A percentile compares a stretch with the other conserved stretches of the same genome.
These are phyloP conservation scores for Metarhizium brunneum DNA, from an alignment of 2,329 filamentous ascomycete species.

Conservation along the genomic window DNA sequence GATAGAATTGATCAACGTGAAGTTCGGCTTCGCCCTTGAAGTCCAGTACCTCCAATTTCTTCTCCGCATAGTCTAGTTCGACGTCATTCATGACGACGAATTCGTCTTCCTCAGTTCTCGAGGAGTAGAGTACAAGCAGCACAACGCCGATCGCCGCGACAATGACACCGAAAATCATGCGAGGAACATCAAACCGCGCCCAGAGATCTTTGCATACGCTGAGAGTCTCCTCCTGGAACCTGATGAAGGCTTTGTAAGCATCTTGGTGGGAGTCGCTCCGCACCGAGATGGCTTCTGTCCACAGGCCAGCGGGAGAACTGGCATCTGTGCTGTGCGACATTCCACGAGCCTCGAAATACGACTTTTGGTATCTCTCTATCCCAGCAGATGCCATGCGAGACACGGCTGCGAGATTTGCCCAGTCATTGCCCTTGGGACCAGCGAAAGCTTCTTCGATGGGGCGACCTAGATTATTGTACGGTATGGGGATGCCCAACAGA, in stretches of 20 bases:
- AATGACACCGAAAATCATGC: constrained; percentile 72
- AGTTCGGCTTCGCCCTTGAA: constrained; percentile 28
- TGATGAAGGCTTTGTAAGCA: constrained; percentile 50
- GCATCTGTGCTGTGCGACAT: constrained; percentile 49
- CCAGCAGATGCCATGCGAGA: constrained; percentile 73
- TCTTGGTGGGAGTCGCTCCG: constrained; percentile 23
- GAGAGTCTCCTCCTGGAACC: constrained; percentile 73
- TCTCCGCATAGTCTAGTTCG: constrained; percentile 51
- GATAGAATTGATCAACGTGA: constrained; percentile 27
- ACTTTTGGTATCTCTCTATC: constrained; percentile 78
- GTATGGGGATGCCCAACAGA: constrained; percentile 82
- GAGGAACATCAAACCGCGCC: constrained; percentile 82
- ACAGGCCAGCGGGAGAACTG: constrained; percentile 29
- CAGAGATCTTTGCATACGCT: constrained; percentile 74
- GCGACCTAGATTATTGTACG: constrained; percentile 88
- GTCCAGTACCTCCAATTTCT: constrained; percentile 40
- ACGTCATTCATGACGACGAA: constrained; percentile 43
- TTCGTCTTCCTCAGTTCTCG: constrained; percentile 45
- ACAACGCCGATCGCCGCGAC: constrained; percentile 61
- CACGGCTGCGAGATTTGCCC: constrained; percentile 67
- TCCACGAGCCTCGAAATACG: constrained; percentile 68
- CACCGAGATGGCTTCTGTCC: constrained; percentile 33
- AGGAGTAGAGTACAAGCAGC: constrained; percentile 65
- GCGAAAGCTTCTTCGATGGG: constrained; percentile 93
- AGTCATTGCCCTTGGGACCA: constrained; percentile 58